phyloP scores from a whole-genome alignment of 306 rosid genomes.

The Lithocarpus polystachyus region DNA sequence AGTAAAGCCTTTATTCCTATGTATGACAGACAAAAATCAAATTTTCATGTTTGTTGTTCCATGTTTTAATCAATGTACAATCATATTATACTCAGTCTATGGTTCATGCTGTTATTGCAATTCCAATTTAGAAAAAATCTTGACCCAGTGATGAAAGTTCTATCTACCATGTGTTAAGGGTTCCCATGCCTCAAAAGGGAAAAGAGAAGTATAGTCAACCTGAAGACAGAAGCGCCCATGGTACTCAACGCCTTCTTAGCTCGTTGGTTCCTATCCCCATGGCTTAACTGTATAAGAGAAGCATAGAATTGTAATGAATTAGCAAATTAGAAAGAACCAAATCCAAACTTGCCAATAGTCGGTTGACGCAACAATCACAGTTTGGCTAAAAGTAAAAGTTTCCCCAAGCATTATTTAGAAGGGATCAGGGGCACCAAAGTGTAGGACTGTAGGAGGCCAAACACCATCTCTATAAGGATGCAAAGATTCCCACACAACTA shows the following conservation, averaged over 20 bases:
- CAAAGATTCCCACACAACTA: background rate
- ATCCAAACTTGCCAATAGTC: background rate
- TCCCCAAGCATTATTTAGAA: background rate
- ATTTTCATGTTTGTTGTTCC: no score
- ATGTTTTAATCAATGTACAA: no score
- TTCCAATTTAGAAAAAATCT: slow-evolving; percentile 2
- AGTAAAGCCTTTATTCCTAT: background rate
- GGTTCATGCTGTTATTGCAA: background rate
- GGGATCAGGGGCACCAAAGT: background rate
- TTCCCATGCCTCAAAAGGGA: slow-evolving; percentile 7
- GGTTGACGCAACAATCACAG: slow-evolving; percentile 10
- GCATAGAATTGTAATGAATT: slow-evolving; percentile 10
- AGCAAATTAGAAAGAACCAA: slow-evolving; percentile 12
- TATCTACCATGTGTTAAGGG: slow-evolving; percentile 4
- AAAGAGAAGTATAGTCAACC: slow-evolving; percentile 47
- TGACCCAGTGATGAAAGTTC: background rate
- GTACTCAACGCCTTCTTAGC: slow-evolving; percentile 78
- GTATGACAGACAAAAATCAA: background rate
- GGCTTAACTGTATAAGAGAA: slow-evolving; percentile 54
- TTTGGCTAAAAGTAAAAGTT: background rate
- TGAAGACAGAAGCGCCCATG: slow-evolving; percentile 98
- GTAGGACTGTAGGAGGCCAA: background rate
- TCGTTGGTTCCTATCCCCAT: slow-evolving; percentile 71
- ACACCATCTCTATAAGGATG: background rate
- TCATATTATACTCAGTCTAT: background rate